Percentiles rank a stretch among this genome's conserved stretches.
Evolutionary conservation across 148 eudicot genomes (phyloP).

Genomic region (Spergularia bocconei): DNA sequence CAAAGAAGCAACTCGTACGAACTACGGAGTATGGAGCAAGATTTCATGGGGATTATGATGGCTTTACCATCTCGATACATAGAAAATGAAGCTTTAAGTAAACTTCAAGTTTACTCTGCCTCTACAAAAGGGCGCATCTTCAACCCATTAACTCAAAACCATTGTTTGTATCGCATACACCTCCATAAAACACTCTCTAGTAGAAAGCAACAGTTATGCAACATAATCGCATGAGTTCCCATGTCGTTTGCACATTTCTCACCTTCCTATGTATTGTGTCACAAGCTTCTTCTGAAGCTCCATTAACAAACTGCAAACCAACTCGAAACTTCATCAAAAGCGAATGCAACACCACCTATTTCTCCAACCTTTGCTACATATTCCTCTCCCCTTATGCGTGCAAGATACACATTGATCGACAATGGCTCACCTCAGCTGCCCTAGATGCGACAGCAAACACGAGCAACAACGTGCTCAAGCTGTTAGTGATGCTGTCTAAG

Average conservation of each 20-base stretch:
- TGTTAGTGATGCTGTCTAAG: conserved; percentile 16
- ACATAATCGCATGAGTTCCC: not conserved
- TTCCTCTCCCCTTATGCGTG: conserved; percentile 13
- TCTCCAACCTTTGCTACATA: conserved; percentile 13
- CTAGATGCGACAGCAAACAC: not conserved
- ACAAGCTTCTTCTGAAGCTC: not conserved
- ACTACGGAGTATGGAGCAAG: not conserved
- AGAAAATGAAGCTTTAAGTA: not conserved
- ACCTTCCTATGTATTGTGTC: not conserved
- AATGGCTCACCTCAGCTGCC: not conserved
- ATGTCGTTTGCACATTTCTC: not conserved
- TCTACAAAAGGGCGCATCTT: not conserved
- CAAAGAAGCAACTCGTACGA: not conserved
- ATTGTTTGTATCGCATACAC: not conserved
- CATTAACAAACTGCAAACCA: not conserved
- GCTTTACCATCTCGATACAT: conserved; percentile 9
- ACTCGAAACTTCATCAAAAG: conserved; percentile 9
- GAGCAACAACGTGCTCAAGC: not conserved
- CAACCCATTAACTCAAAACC: not conserved
- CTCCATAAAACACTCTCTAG: not conserved
- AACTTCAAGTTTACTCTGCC: conserved; percentile 2
- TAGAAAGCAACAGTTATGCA: not conserved
- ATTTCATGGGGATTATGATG: not conserved
- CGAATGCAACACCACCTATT: conserved; percentile 13
- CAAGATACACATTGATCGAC: conserved; percentile 1